These are phyloP conservation scores for Solanum sitiens DNA, from an alignment of 257 asterid genomes.

Conservation along the genomic window DNA sequence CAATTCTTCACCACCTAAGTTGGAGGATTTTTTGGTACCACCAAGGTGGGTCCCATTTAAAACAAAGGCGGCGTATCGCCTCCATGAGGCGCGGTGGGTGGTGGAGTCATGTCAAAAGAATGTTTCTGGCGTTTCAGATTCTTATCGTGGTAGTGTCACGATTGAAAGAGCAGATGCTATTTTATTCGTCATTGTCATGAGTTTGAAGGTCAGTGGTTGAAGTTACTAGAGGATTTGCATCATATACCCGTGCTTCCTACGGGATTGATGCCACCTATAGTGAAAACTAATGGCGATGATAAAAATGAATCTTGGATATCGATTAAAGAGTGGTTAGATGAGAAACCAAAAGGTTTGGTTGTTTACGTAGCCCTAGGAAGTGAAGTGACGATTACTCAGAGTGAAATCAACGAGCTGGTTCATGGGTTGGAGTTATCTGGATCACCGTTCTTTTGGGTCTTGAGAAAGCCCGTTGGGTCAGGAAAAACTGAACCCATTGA, in stretches of 20 bases:
- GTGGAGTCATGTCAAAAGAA: constrained; percentile 10
- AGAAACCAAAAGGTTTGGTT: not conserved
- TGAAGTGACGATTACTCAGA: constrained; percentile 18
- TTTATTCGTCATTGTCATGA: constrained; percentile 1
- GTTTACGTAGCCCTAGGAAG: constrained; percentile 37
- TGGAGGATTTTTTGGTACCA: constrained; percentile 13
- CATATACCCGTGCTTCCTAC: not conserved
- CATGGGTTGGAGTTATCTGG: constrained; percentile 30
- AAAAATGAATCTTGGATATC: constrained; percentile 9
- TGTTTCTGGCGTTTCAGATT: not conserved
- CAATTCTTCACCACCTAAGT: not conserved
- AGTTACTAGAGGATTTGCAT: not conserved
- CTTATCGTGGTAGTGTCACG: not conserved
- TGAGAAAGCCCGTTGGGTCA: constrained; percentile 8
- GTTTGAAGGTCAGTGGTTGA: not conserved
- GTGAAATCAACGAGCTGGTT: constrained; percentile 26
- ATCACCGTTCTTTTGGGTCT: constrained; percentile 30
- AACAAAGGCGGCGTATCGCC: constrained; percentile 11
- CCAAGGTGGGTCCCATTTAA: constrained; percentile 25
- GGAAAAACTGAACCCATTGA: not conserved
- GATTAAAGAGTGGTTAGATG: constrained; percentile 18
- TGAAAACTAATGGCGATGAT: not conserved
- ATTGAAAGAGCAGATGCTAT: not conserved
- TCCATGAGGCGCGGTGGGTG: not conserved
- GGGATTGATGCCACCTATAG: constrained; percentile 24